Percentiles rank a stretch among this genome's conserved stretches.
Evolutionary conservation across 345 rosid genomes (phyloP).

Genomic region (Syzygium oleosum): DNA sequence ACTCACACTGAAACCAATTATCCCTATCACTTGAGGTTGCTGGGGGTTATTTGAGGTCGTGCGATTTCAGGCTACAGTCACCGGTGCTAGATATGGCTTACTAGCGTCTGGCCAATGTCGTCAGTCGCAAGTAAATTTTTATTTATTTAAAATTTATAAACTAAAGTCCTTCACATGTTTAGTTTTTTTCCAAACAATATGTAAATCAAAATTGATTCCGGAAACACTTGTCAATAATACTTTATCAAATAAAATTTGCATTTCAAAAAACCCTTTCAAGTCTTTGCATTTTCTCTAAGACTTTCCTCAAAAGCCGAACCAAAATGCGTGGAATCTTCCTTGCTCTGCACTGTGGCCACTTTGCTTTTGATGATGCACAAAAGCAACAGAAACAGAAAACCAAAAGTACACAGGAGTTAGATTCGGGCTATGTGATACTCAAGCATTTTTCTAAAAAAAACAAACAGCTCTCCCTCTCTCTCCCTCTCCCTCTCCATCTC

Average conservation of each 20-base stretch:
- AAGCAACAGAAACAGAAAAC: not conserved
- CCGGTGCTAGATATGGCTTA: not conserved
- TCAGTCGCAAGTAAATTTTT: not conserved
- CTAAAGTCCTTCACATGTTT: too few relatives aligned
- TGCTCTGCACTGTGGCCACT: not conserved
- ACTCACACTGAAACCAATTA: too few relatives aligned
- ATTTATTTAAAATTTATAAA: not conserved
- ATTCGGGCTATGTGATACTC: not conserved
- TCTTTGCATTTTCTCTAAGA: too few relatives aligned
- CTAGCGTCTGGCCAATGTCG: accelerated
- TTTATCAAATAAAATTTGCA: accelerated
- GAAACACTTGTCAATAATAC: not conserved
- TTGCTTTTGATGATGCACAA: not conserved
- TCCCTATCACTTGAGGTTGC: not conserved
- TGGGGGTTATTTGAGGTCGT: too few relatives aligned
- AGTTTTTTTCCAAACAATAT: not conserved
- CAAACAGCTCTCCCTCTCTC: not conserved
- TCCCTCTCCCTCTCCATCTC: not conserved
- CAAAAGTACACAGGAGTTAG: not conserved
- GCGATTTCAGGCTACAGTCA: accelerated
- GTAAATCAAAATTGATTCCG: not conserved
- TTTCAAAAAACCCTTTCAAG: not conserved
- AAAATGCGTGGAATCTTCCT: not conserved
- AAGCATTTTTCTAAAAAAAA: not conserved
- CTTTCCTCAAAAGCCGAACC: not conserved